These are phyloP conservation scores for Epichloe baconii DNA, from an alignment of 2,329 filamentous ascomycete genomes.

Conservation along the genomic window DNA sequence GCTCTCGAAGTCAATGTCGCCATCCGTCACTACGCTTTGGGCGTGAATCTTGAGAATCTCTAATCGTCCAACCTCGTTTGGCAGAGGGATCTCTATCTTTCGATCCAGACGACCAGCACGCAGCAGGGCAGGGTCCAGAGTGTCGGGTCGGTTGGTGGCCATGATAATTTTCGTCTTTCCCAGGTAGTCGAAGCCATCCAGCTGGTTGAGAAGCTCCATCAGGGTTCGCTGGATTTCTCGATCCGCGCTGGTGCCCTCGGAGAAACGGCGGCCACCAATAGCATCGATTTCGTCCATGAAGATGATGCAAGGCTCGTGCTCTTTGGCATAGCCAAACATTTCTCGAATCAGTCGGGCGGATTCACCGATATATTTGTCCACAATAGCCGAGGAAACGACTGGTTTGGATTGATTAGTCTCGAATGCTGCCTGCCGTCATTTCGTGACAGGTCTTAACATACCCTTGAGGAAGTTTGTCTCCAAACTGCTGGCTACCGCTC, in stretches of 20 bases:
- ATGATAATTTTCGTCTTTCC: constrained; percentile 99
- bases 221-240: constrained; percentile 95
- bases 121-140: constrained; percentile 82
- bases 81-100: constrained; percentile 95
- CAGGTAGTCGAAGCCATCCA: constrained; percentile 97
- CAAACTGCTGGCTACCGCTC: constrained; percentile 88
- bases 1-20: constrained; percentile 96
- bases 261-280: constrained; percentile 92
- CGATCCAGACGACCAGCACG: constrained; percentile 87
- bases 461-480: constrained; percentile 98
- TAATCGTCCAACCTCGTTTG: constrained; percentile 89
- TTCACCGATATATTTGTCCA: constrained; percentile 99
- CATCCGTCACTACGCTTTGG: constrained; percentile 71
- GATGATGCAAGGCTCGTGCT: constrained; percentile 98
- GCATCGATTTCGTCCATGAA: constrained; percentile 99
- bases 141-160: constrained; percentile 96
- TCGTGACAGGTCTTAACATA: constrained; percentile 24
- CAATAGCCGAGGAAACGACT: constrained; percentile 98
- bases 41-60: constrained; percentile 99
- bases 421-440: background rate
- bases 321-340: constrained; percentile 99
- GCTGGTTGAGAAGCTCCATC: constrained; percentile 97
- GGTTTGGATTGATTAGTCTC: constrained; percentile 10
- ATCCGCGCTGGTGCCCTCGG: constrained; percentile 92
- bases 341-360: constrained; percentile 93